Conservation (phyloP, 331 rosid genomes). For the Quercus phellos region DNA sequence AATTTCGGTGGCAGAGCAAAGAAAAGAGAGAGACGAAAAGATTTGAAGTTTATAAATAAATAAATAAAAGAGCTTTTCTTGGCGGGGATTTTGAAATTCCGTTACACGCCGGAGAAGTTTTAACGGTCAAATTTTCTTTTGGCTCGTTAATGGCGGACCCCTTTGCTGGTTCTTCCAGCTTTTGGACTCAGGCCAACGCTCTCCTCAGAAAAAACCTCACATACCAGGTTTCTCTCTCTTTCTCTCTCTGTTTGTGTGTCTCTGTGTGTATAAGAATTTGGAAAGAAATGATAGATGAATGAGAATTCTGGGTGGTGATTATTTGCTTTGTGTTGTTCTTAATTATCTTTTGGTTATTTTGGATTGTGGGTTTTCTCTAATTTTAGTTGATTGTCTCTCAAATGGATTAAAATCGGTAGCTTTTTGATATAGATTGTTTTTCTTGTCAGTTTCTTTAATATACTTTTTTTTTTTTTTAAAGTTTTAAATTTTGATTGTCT, state of each 20-base stretch:
- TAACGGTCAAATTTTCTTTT: neutral
- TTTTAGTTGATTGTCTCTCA: neutral
- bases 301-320: neutral
- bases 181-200: slow-evolving; percentile 85
- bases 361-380: neutral
- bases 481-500: too few species aligned
- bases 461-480: too few species aligned
- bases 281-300: neutral
- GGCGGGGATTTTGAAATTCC: slow-evolving; percentile 5
- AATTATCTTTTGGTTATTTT: neutral
- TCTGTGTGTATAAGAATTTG: neutral
- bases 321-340: neutral
- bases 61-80: neutral
- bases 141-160: slow-evolving; percentile 35
- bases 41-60: too few species aligned
- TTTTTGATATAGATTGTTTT: neutral
- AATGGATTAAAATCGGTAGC: neutral
- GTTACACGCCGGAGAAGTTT: neutral
- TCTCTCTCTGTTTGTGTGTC: neutral
- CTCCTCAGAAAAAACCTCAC: slow-evolving; percentile 68
- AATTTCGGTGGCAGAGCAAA: too few species aligned
- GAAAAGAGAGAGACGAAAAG: too few species aligned
- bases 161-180: slow-evolving; percentile 46
- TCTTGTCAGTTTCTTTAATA: neutral
- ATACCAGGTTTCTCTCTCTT: slow-evolving; percentile 44